These are phyloP conservation scores for Platanus orientalis DNA, from an alignment of 164 flowering plant species.

Conservation along the genomic window DNA sequence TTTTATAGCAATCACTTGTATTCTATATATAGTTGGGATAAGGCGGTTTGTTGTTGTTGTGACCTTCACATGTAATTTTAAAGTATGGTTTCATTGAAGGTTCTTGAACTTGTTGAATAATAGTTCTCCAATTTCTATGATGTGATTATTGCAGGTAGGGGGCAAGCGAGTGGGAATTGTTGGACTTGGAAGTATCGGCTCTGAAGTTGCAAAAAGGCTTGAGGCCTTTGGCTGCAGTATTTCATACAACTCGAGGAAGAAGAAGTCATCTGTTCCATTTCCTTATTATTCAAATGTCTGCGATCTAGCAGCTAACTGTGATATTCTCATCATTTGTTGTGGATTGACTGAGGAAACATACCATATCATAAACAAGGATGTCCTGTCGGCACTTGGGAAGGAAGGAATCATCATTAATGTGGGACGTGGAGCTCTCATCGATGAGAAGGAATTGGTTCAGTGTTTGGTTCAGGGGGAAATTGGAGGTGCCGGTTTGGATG, in stretches of 20 bases:
- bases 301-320: conserved; percentile 38
- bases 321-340: conserved; percentile 39
- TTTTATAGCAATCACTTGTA: too few species aligned
- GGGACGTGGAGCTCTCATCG: conserved; percentile 42
- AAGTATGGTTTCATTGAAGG: background rate
- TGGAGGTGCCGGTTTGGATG: conserved; percentile 53
- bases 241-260: conserved; percentile 36
- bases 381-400: conserved; percentile 34
- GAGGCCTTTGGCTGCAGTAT: conserved; percentile 42
- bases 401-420: conserved; percentile 43
- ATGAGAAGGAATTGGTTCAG: conserved; percentile 42
- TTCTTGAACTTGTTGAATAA: background rate
- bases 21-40: too few species aligned
- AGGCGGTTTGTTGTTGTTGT: too few species aligned
- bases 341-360: conserved; percentile 33
- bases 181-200: conserved; percentile 49
- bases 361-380: conserved; percentile 42
- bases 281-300: conserved; percentile 25
- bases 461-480: conserved; percentile 33
- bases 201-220: conserved; percentile 35
- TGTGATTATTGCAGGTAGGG: conserved; percentile 27
- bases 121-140: background rate
- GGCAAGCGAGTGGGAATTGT: conserved; percentile 46
- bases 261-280: conserved; percentile 28
- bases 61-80: too few species aligned